Percentiles rank a stretch among this genome's conserved stretches.
phyloP scores from a whole-genome alignment of 805 yeast genomes.

The Scheffersomyces stipitis region DNA sequence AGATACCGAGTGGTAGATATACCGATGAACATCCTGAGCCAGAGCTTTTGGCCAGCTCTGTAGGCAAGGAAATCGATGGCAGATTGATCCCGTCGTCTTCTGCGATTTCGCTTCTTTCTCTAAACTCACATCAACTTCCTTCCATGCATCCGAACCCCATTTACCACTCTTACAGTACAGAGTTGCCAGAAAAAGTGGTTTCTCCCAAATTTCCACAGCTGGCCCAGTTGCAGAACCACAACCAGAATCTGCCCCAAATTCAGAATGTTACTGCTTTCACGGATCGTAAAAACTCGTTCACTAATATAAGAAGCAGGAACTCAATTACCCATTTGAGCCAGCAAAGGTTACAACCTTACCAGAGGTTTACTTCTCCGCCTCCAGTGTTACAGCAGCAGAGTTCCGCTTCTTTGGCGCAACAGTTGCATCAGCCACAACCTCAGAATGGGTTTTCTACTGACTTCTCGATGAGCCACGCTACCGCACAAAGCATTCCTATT shows the following conservation, averaged over 20 bases:
- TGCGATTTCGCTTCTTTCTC: constrained; percentile 38
- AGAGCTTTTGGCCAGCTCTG: constrained; percentile 41
- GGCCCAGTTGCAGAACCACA: neutral
- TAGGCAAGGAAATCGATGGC: constrained; percentile 41
- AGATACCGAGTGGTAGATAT: constrained; percentile 1
- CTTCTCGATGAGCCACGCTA: constrained; percentile 10
- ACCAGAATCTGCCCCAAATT: neutral
- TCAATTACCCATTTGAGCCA: constrained; percentile 28
- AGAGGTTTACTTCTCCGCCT: constrained; percentile 32
- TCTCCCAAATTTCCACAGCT: neutral
- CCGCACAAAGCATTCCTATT: constrained; percentile 32
- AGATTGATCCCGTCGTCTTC: constrained; percentile 43
- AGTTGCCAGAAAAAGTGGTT: neutral
- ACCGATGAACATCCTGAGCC: constrained; percentile 46
- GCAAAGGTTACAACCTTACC: constrained; percentile 39
- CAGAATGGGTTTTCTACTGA: constrained; percentile 4
- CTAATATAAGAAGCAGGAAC: constrained; percentile 17
- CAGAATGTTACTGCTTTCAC: constrained; percentile 5
- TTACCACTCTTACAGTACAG: neutral
- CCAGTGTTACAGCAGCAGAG: constrained; percentile 8
- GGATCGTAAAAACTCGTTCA: constrained; percentile 19
- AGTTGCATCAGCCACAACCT: constrained; percentile 3
- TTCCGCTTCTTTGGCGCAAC: too few species aligned
- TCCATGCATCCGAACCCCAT: neutral
- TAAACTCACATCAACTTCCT: constrained; percentile 21